Conservation (phyloP, 192 early-diverging fungal genomes). For the Pecoramyces ruminantium region DNA sequence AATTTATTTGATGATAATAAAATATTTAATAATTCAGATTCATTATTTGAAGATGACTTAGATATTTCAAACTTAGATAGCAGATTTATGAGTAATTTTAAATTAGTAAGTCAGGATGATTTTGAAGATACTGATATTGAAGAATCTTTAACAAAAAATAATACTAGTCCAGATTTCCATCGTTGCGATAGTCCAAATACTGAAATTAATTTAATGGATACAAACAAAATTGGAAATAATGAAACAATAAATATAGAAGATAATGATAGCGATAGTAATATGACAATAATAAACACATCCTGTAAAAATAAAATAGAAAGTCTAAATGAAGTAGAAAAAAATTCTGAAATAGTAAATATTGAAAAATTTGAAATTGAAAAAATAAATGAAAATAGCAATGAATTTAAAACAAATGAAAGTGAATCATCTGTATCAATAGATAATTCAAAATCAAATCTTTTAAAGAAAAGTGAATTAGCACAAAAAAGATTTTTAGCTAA, state of each 20-base stretch:
- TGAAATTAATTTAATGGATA: background rate
- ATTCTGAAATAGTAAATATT: background rate
- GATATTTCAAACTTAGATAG: background rate
- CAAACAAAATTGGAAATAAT: background rate
- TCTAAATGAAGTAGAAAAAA: background rate
- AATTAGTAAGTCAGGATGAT: background rate
- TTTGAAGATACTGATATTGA: background rate
- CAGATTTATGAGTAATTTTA: background rate
- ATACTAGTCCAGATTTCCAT: background rate
- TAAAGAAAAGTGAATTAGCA: background rate
- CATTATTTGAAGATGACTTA: background rate
- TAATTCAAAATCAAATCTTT: background rate
- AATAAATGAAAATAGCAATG: no score
- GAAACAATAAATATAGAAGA: background rate
- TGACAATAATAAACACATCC: background rate
- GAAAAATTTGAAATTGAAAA: background rate
- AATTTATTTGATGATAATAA: background rate
- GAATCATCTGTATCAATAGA: background rate
- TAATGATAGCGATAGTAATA: background rate
- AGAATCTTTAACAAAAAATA: background rate
- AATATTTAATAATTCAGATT: background rate
- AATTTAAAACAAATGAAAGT: background rate
- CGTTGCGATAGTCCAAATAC: background rate
- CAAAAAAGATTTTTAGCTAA: background rate
- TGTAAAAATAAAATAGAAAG: background rate